Percentiles rank a stretch among this genome's conserved stretches.
Conservation (phyloP, 768 basidiomycete genomes). For the Rhodotorula sphaerocarpa region DNA sequence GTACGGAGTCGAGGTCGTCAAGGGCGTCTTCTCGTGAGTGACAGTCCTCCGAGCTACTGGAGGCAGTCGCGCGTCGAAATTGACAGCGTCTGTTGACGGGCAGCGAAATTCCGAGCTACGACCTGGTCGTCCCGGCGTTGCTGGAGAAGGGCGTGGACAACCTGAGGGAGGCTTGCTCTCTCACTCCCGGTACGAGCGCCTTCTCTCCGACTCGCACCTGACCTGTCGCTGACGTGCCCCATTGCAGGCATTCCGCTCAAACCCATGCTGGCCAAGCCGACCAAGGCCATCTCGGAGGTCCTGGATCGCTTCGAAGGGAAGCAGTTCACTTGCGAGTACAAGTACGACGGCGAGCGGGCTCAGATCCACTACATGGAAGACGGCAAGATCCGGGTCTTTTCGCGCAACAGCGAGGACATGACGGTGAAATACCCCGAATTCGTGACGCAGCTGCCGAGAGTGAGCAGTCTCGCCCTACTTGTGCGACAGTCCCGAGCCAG, state of each 20-base stretch:
- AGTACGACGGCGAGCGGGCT: constrained; percentile 97
- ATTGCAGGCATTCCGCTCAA: constrained; percentile 68
- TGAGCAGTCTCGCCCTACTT: constrained; percentile 48
- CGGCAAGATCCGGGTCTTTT: constrained; percentile 77
- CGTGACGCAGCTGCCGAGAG: constrained; percentile 82
- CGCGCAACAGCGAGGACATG: constrained; percentile 95
- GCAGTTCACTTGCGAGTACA: constrained; percentile 96
- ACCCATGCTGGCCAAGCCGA: constrained; percentile 98
- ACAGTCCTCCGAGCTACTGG: too few species aligned
- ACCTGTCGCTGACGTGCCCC: neutral
- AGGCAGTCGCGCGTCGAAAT: neutral
- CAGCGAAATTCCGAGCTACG: constrained; percentile 88
- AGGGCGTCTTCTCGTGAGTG: constrained; percentile 80
- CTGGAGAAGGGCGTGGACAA: constrained; percentile 66
- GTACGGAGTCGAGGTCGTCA: constrained; percentile 66
- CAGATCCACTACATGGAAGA: constrained; percentile 80
- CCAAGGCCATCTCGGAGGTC: constrained; percentile 96
- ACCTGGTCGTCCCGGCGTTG: constrained; percentile 81
- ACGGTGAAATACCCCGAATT: constrained; percentile 98
- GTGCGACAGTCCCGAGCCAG: neutral
- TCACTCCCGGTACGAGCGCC: constrained; percentile 72
- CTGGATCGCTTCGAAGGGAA: constrained; percentile 93
- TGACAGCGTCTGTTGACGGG: too few species aligned
- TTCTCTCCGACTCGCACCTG: too few species aligned
- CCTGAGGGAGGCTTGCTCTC: constrained; percentile 66